Conservation (phyloP, 257 asterid genomes). For the Ophiorrhiza pumila region DNA sequence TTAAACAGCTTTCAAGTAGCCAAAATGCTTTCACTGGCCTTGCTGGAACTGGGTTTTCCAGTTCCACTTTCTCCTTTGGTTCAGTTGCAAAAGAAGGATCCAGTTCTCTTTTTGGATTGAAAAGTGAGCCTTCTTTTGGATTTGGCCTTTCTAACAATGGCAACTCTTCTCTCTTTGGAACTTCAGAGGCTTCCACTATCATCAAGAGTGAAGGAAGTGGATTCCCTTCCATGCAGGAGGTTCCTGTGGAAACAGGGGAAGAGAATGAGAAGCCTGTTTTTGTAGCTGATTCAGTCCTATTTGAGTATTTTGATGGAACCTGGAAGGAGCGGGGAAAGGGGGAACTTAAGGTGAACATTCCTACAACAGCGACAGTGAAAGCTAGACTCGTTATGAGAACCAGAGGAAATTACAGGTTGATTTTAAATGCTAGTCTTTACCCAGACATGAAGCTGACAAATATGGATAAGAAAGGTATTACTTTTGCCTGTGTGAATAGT, state of each 20-base stretch:
- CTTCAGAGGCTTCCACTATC: constrained; percentile 28
- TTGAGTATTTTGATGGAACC: constrained; percentile 57
- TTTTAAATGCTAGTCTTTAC: constrained; percentile 76
- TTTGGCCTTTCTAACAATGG: constrained; percentile 45
- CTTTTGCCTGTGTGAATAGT: constrained; percentile 84
- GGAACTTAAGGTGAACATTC: constrained; percentile 68
- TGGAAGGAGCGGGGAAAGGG: constrained; percentile 99
- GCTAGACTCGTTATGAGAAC: constrained; percentile 90
- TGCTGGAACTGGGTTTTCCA: constrained; percentile 81
- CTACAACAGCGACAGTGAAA: constrained; percentile 49
- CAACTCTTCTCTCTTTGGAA: constrained; percentile 34
- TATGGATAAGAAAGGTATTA: constrained; percentile 91
- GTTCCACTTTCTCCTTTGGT: constrained; percentile 74
- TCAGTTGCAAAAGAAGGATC: constrained; percentile 47
- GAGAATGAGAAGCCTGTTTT: constrained; percentile 67
- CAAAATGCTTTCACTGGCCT: constrained; percentile 92
- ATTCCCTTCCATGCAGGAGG: constrained; percentile 60
- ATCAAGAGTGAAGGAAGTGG: constrained; percentile 48
- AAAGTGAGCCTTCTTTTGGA: constrained; percentile 37
- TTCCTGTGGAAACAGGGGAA: constrained; percentile 72
- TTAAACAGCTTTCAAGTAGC: constrained; percentile 67
- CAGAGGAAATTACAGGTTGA: constrained; percentile 73
- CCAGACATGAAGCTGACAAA: constrained; percentile 86
- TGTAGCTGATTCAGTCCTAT: constrained; percentile 66
- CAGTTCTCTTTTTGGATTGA: constrained; percentile 38